phyloP scores from a whole-genome alignment of 345 rosid species.

The Reutealis trisperma region DNA sequence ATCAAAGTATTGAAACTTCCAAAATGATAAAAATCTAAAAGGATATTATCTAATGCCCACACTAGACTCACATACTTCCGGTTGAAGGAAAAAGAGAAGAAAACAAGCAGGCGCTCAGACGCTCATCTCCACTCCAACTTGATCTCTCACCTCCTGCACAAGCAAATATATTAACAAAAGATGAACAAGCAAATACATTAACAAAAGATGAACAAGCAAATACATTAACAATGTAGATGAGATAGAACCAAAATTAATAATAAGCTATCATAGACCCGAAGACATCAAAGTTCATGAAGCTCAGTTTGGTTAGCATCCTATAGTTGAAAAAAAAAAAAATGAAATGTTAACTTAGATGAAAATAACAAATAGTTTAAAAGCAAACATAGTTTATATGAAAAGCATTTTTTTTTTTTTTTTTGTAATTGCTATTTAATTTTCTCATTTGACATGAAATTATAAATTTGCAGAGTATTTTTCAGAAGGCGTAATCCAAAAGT shows the following conservation, averaged over 20 bases:
- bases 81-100: neutral
- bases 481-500: neutral
- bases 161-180: no score
- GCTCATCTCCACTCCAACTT: constrained; percentile 7
- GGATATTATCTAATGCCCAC: neutral
- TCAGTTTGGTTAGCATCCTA: neutral
- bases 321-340: neutral
- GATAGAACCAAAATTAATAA: neutral
- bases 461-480: neutral
- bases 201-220: neutral
- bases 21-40: constrained; percentile 2
- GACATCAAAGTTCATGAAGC: neutral
- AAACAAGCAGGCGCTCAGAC: neutral
- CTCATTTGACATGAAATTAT: neutral
- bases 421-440: neutral
- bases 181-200: neutral
- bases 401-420: neutral
- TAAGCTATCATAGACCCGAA: neutral
- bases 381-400: no score
- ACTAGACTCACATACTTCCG: constrained; percentile 5
- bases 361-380: no score
- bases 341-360: no score
- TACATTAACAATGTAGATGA: neutral
- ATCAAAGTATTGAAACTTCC: constrained; percentile 1
- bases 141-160: neutral